Conservation (phyloP, 2,329 filamentous ascomycete species). For the Hypoxylon sp. region DNA sequence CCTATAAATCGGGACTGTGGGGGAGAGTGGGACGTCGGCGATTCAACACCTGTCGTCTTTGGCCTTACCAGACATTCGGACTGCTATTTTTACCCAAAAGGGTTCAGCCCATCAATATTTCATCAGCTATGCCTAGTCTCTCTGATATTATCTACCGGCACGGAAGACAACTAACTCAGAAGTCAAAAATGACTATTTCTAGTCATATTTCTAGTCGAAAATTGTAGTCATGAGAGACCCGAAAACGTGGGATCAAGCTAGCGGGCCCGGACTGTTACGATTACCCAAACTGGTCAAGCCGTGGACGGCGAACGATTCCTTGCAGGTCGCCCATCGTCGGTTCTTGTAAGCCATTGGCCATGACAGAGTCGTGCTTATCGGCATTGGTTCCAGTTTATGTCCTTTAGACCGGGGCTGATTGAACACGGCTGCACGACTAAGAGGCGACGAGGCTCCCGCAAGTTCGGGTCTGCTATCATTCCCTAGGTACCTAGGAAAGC, state of each 20-base stretch:
- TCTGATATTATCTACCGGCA: background rate
- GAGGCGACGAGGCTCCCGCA: slow-evolving; percentile 2
- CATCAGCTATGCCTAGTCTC: background rate
- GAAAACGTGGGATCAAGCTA: background rate
- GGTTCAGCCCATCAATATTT: slow-evolving; percentile 4
- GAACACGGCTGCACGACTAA: no score
- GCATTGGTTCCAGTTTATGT: slow-evolving; percentile 3
- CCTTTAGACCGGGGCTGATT: slow-evolving; percentile 8
- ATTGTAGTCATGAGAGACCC: slow-evolving; percentile 10
- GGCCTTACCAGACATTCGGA: slow-evolving; percentile 2
- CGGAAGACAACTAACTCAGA: background rate
- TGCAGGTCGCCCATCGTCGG: background rate
- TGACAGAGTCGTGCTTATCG: slow-evolving; percentile 12
- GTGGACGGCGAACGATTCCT: slow-evolving; percentile 9
- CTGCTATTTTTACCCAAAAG: slow-evolving; percentile 27
- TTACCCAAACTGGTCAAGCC: slow-evolving; percentile 22
- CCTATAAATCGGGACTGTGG: slow-evolving; percentile 22
- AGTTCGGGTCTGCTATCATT: slow-evolving; percentile 25
- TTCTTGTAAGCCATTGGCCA: slow-evolving; percentile 13
- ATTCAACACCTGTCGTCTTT: slow-evolving; percentile 3
- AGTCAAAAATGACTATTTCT: background rate
- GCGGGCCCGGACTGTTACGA: slow-evolving; percentile 14
- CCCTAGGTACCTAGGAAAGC: no score
- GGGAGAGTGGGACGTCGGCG: slow-evolving; percentile 10
- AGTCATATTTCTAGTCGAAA: background rate